Evolutionary conservation across 176 grass and related monocot genomes (phyloP), one percentile per base, ranked within the genome.

Genomic region (Oryza coarctata): DNA sequence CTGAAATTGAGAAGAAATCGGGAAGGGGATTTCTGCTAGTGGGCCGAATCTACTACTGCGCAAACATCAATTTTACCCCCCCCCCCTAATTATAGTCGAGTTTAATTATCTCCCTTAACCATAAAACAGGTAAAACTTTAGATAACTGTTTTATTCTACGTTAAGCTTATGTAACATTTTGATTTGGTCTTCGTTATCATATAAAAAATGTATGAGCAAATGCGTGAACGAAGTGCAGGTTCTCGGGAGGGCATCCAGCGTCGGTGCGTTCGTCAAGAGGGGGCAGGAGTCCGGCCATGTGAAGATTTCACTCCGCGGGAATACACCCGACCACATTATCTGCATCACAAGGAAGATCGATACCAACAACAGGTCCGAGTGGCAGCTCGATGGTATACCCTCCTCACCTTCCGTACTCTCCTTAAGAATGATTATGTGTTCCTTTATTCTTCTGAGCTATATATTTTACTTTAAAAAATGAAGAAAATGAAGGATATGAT

Each of bases 341-440:
- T 41, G 67, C 68, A 87, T 98, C 34, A 98, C 41, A 22, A 74
- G 95, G 77, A 98, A 98, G 75, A 90, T 98, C 27, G 88, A 95
- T 40, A 90, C 72, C 11, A 82, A 60, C 5, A 98, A 98, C 82
- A 98, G 90, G 90, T 98, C 95, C 1, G 95, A 94, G 27, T 98
- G 95, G 92, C 74, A 87, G 5, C 80, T 98, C 76, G 86, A 93
- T 62, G 92, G 88, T 98, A 50, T 18, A 94, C 44, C 44, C 14
- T n/a, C 17, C 50, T 57, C 50, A 57, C 50, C 50, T 57, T 50
- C 50, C 50, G 20, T 57, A 57, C 50, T n/a, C 20, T 2, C 20
- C 5, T 8, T 57, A 57, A 7, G 13, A n/a, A 36, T 57, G 5
- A 45, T 76, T 80, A 9, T 30, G 15, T 36, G 18, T 86, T 63